A percentile compares a stretch with the other conserved stretches of the same genome.
Conservation (phyloP, 129 eudicot species). For the Pittosporum tobira region DNA sequence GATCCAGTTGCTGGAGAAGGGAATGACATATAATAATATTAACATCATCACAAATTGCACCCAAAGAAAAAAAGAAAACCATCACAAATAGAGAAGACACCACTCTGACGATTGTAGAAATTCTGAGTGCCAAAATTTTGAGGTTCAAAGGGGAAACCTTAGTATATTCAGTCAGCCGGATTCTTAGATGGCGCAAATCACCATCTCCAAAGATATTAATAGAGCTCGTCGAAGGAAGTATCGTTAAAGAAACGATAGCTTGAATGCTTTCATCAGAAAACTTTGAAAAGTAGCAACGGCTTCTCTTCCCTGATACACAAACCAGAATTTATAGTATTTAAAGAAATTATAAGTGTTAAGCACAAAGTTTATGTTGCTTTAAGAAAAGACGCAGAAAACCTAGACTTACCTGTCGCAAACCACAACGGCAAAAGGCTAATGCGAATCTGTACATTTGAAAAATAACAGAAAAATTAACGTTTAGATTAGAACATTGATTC, state of each 20-base stretch:
- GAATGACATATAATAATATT: slow-evolving; percentile 8
- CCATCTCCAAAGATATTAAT: slow-evolving; percentile 21
- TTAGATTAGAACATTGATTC: too few species aligned
- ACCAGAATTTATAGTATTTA: slow-evolving; percentile 2
- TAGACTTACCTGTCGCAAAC: slow-evolving; percentile 60
- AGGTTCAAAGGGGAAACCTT: slow-evolving; percentile 37
- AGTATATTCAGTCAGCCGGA: slow-evolving; percentile 63
- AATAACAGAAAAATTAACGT: slow-evolving; percentile 1
- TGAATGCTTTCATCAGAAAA: slow-evolving; percentile 37
- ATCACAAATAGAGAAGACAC: neutral
- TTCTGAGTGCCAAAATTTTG: neutral
- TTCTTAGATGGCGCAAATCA: slow-evolving; percentile 36
- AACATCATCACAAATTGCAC: neutral
- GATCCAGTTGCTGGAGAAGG: slow-evolving; percentile 58
- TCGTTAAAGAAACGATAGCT: slow-evolving; percentile 22
- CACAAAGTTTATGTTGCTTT: neutral
- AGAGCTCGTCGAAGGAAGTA: slow-evolving; percentile 16
- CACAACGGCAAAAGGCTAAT: slow-evolving; percentile 61
- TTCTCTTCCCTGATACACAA: slow-evolving; percentile 47
- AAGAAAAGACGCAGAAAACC: neutral
- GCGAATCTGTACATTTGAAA: slow-evolving; percentile 44
- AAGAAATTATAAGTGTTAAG: slow-evolving; percentile 6
- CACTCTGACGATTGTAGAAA: neutral
- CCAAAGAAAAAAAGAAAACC: too few species aligned
- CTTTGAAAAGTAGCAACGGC: slow-evolving; percentile 39